These are phyloP conservation scores for Spiraea crenata DNA, from an alignment of 331 rosid genomes.

Conservation along the genomic window DNA sequence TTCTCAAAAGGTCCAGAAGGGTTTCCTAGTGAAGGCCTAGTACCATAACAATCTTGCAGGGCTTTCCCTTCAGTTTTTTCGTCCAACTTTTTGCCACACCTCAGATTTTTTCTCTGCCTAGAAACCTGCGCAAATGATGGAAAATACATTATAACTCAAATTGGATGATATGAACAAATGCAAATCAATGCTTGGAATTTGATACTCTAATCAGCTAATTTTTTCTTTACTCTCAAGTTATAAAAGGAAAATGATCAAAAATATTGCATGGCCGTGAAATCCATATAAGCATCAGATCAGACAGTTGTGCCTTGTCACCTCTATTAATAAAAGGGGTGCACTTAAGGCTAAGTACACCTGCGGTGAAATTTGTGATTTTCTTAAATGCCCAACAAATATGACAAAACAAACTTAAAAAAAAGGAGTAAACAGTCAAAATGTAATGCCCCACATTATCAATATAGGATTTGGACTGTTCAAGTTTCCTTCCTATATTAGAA, in stretches of 20 bases:
- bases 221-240: background rate
- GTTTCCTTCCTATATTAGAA: no score
- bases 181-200: background rate
- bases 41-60: conserved; percentile 46
- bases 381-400: no score
- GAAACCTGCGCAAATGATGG: conserved; percentile 41
- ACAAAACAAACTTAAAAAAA: no score
- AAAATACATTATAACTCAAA: background rate
- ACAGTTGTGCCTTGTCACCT: no score
- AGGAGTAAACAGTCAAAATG: no score
- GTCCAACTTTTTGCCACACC: conserved; percentile 43
- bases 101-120: conserved; percentile 42
- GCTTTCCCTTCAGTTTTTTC: conserved; percentile 43
- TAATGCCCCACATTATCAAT: no score
- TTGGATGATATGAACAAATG: background rate
- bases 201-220: background rate
- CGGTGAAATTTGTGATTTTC: no score
- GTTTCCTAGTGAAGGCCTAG: conserved; percentile 54
- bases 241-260: background rate
- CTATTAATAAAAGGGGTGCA: no score
- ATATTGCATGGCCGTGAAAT: background rate
- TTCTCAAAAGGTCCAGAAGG: conserved; percentile 50
- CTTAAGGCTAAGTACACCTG: no score
- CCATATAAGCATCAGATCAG: background rate
- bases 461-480: no score